A percentile compares a stretch with the other conserved stretches of the same genome.
Evolutionary conservation across 305 asterid genomes (phyloP).

Genomic region (Fraxinus velutina): DNA sequence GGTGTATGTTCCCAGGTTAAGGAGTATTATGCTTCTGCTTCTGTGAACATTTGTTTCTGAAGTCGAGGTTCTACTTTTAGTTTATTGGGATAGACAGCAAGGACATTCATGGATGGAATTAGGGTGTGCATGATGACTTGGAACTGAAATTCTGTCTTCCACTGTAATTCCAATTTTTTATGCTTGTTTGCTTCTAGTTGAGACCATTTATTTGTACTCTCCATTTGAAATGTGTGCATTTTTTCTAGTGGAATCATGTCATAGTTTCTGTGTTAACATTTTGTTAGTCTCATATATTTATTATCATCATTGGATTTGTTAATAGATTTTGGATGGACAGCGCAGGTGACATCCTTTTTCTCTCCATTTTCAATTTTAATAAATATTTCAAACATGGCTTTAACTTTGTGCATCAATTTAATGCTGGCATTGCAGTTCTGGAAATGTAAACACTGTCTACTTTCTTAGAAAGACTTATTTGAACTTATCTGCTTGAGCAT

Average conservation of each 20-base stretch:
- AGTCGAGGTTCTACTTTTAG: background rate
- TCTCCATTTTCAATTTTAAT: background rate
- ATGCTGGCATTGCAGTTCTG: background rate
- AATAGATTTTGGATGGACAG: constrained; percentile 1
- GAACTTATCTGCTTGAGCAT: constrained; percentile 7
- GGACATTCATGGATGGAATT: background rate
- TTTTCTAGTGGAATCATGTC: background rate
- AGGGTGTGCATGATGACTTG: constrained; percentile 11
- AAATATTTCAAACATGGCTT: background rate
- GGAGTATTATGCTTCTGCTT: background rate
- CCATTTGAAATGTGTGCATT: background rate
- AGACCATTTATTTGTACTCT: background rate
- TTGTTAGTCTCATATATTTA: constrained; percentile 3
- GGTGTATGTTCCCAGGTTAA: background rate
- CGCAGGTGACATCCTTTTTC: background rate
- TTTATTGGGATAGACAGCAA: background rate
- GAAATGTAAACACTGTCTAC: background rate
- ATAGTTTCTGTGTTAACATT: background rate
- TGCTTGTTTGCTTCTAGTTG: background rate
- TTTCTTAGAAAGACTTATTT: constrained; percentile 8
- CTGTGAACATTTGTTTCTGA: background rate
- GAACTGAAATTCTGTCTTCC: constrained; percentile 1
- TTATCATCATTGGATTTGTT: background rate
- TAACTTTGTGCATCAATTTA: background rate
- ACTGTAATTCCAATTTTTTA: constrained; percentile 14